Evolutionary conservation across 441 rosid species (phyloP), one percentile per base, ranked within the genome.

Genomic region (Erodium moschatum): DNA sequence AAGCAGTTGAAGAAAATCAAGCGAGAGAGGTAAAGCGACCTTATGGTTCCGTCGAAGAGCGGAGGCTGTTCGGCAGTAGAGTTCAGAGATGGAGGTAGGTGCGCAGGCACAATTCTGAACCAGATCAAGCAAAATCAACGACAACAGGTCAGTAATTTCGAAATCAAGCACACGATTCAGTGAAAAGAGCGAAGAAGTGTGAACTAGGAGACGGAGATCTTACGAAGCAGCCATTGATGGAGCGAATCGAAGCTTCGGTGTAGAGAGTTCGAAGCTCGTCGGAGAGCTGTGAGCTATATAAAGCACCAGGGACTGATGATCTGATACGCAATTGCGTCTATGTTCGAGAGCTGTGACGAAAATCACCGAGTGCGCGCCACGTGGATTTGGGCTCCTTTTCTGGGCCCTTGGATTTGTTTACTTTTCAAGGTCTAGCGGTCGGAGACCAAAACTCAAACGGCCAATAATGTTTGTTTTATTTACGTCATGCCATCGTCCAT

Each of bases 21-120:
- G 58, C 19, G 7, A n/a, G 4, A 13, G 16, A 13, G 6, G 18
- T 3, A 50, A 50, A 50, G 0, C 8, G 19, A 74, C 77, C 69
- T 74, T 46, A 54, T 74, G 12, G 76, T 69, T 58, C 76, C 76
- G 27, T 74, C 73, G 52, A 65, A 74, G 9, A 69, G 69, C n/a
- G 76, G 76, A 33, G 73, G 73, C 13, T 65, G 69, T 24, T 40
- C 60, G 16, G 76, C 21, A 66, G 46, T 18, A 6, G 73, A 74
- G 21, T 24, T 60, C 62, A 69, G 66, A 10, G 72, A 16, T 8
- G 27, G 58, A 42, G 76, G 67, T 19, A 69, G 63, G 35, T 21
- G 1, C 38, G 4, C 5, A 33, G 38, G 6, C 12, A 40, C 46
- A 7, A 2, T 40, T 40, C 46, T 40, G 46, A 40, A 10, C 12